A percentile compares a stretch with the other conserved stretches of the same genome.
These are phyloP conservation scores for Edaphochlamys debaryana DNA, from an alignment of 139 green algal species.

Conservation along the genomic window DNA sequence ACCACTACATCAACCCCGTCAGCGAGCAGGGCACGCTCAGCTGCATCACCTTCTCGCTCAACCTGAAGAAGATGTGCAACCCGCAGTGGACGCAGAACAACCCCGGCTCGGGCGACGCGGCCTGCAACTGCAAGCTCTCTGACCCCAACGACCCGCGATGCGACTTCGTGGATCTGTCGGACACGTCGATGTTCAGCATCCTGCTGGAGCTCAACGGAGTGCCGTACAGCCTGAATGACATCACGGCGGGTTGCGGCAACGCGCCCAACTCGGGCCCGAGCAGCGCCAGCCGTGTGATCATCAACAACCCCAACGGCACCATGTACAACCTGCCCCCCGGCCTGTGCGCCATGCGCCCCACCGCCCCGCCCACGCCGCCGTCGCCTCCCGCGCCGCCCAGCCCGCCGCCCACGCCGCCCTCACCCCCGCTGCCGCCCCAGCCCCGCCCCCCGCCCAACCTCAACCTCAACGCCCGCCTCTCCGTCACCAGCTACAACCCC, in stretches of 20 bases:
- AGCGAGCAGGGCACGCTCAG: neutral
- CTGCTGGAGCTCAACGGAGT: conserved; percentile 29
- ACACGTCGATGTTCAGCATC: neutral
- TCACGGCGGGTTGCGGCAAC: no score
- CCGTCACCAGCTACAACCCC: conserved; percentile 14
- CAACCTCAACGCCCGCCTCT: neutral
- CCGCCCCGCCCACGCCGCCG: neutral
- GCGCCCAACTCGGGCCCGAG: no score
- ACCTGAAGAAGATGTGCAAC: conserved; percentile 25
- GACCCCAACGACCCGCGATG: neutral
- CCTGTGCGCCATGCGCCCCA: neutral
- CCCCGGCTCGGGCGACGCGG: conserved; percentile 11
- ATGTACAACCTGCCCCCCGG: neutral
- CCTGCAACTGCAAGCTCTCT: conserved; percentile 22
- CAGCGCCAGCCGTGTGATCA: no score
- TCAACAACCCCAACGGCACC: conserved; percentile 12
- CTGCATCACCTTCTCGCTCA: conserved; percentile 33
- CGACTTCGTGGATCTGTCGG: conserved; percentile 28
- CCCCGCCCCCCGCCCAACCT: conserved; percentile 6
- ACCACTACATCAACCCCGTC: conserved; percentile 38
- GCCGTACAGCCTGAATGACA: neutral
- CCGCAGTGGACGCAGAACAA: conserved; percentile 9
- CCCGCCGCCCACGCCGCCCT: neutral
- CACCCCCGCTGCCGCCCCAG: neutral
- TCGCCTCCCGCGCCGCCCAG: neutral